Evolutionary conservation across 169 alveolate species (phyloP), one percentile per base, ranked within the genome.

Genomic region (Plasmodium billcollinsi): DNA sequence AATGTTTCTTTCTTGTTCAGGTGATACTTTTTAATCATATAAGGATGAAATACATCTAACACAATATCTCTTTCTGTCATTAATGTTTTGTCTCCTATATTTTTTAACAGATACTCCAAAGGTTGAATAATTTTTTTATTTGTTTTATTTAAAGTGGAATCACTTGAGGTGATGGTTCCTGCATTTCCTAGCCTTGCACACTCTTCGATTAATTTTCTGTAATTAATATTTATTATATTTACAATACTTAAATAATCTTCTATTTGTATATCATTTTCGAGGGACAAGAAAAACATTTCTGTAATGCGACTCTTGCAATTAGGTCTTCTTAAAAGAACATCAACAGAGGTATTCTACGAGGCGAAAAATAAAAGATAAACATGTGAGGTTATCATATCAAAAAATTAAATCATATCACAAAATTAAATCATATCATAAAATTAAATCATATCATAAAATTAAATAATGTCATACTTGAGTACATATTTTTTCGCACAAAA

Each of bases 41-140:
- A 80, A 26, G 90, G 47, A 33, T 80, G 90, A 9, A 80, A 80
- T 1, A 39, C 90, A 67, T 80, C 83, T 3, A 72, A 52, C 4
- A 80, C 90, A 14, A 80, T 80, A 54, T 80, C 90, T 43, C 72
- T 80, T 39, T 80, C 90, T 2, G 90, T 80, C 21, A 80, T 80
- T 45, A 80, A 72, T 0, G 90, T 80, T 50, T 80, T 80, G 9
- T 18, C 71, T 12, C 54, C 69, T 20, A 80, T 39, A 20, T 80
- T 80, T 67, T 80, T 80, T 52, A 80, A 26, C 0, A 80, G 15
- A 26, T 54, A 21, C 3, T 45, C 90, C 15, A 80, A 20, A 3
- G 73, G 83, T 24, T 80, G 90, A 54, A 69, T 80, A 11, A 80
- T 80, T 54, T 80, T 80, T 2, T 56, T 52, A 58, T 56, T 80